Conservation (phyloP, 257 asterid genomes). For the Petunia secreta region DNA sequence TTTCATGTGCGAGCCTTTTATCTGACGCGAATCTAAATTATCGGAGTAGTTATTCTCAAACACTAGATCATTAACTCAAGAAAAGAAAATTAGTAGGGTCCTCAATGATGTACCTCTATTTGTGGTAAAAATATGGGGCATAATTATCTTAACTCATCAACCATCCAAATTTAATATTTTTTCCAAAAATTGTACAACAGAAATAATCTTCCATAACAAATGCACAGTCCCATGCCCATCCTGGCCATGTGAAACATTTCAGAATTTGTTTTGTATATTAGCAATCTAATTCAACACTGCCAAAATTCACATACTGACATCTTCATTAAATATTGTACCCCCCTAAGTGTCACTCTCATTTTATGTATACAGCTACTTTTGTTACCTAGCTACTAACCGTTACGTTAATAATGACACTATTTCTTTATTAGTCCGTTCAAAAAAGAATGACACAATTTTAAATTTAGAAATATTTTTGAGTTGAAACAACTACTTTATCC, state of each 20-base stretch:
- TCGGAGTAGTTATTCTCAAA: no score
- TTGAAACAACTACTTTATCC: no score
- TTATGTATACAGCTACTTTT: conserved; percentile 22
- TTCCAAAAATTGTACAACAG: neutral
- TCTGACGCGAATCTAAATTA: no score
- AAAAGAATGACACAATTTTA: no score
- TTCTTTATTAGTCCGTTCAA: no score
- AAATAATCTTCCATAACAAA: neutral
- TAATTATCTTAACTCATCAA: neutral
- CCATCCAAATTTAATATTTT: neutral
- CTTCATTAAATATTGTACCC: conserved; percentile 21
- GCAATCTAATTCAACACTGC: conserved; percentile 20
- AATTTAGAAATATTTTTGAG: no score
- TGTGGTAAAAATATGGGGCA: no score
- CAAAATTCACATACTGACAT: conserved; percentile 23
- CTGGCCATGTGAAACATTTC: conserved; percentile 60
- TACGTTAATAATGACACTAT: neutral
- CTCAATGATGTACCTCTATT: no score
- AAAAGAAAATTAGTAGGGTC: no score
- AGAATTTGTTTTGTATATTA: conserved; percentile 25
- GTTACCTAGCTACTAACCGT: conserved; percentile 25
- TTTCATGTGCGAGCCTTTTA: no score
- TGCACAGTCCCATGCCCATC: conserved; percentile 37
- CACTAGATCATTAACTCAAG: no score
- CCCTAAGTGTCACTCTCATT: conserved; percentile 7